Base-by-base conservation (phyloP, 257 asterid genomes). In the Schizonepeta tenuifolia region DNA sequence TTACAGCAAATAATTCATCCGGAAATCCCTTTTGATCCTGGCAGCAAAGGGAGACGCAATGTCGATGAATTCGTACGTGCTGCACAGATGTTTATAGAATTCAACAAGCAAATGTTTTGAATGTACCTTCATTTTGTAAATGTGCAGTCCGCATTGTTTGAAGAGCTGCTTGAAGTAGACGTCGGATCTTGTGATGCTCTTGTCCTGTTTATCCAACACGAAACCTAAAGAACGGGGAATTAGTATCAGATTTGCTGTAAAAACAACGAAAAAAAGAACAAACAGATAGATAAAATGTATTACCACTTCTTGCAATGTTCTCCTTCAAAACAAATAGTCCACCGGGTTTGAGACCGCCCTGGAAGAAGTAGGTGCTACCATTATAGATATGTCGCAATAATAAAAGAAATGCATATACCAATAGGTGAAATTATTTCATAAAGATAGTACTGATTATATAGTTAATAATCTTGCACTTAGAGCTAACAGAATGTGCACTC, bases 21-120 rank as follows among this genome's bases (percentile, higher is more conserved):
- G 98, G 99, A 71, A 94, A 89, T 26, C 91, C 97, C 47, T 61
- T 87, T 76, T 94, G 99, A 82, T 88, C 96, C 96, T 89, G 93
- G 54, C 54, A 70, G 56, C 21, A 41, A 54, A 8, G n/a, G 9
- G 7, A 9, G 15, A 51, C 13, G 6, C 26, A 21, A 40, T 63
- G 13, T 55, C 64, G 24, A 58, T 46, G 10, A 68, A 43, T 41
- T 38, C 10, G 13, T 8, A 10, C n/a, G 43, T 15, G 15, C 18
- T 44, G 36, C n/a, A 54, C 15, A 55, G 33, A 21, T 22, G 1
- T 31, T 5, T 5, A 6, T 12, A 2, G 41, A 20, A 53, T 18
- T 4, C 7, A 18, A 3, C 36, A 49, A 35, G 58, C 65, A 10
- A 28, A 28, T 6, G 12, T 18, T 11, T 56, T 33, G 67, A 13